Conservation (phyloP, 2,329 filamentous ascomycete genomes). For the Claviceps digitariae region DNA sequence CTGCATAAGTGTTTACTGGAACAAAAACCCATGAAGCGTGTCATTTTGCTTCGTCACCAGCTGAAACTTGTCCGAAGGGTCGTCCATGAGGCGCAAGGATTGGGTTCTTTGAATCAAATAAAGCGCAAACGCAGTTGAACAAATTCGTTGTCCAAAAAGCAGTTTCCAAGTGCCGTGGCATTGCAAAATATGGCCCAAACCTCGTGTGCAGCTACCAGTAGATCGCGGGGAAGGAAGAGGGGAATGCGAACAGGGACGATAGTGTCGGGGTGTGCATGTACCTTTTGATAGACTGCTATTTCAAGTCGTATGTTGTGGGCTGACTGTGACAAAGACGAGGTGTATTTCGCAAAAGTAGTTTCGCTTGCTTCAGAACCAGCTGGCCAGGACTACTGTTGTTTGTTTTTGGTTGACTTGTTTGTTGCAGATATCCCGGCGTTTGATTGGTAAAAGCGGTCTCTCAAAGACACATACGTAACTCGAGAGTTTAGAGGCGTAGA, state of each 20-base stretch:
- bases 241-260: background rate
- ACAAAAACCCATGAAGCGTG: background rate
- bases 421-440: background rate
- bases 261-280: background rate
- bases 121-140: too few relatives aligned
- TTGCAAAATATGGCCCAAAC: background rate
- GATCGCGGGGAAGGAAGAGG: too few relatives aligned
- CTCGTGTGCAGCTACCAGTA: background rate
- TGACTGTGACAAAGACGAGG: background rate
- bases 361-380: constrained; percentile 12
- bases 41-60: too few relatives aligned
- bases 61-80: background rate
- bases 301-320: background rate
- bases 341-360: background rate
- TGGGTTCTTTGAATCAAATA: too few relatives aligned
- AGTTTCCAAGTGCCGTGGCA: background rate
- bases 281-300: background rate
- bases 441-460: background rate
- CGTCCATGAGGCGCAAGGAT: too few relatives aligned
- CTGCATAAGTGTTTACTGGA: background rate
- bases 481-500: background rate
- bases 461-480: too few relatives aligned
- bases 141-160: too few relatives aligned
- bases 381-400: constrained; percentile 8
- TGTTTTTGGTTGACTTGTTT: background rate